A percentile compares a stretch with the other conserved stretches of the same genome.
phyloP scores from a whole-genome alignment of 768 basidiomycete species.

The Kwoniella sp. region DNA sequence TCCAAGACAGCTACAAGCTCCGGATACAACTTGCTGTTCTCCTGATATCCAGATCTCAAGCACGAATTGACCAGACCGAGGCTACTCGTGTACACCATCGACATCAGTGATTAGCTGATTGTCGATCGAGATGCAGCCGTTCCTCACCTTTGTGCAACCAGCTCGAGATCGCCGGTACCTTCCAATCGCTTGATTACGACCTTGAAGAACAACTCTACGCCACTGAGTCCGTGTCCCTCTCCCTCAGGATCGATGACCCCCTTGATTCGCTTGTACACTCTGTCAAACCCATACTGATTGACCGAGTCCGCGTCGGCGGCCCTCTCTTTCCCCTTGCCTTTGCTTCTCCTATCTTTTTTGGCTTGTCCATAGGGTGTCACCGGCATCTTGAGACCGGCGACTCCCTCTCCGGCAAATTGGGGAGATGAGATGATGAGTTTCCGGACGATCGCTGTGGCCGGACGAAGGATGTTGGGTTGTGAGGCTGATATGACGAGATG shows the following conservation, averaged over 20 bases:
- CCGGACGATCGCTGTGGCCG: conserved; percentile 47
- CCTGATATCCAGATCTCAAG: conserved; percentile 35
- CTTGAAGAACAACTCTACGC: conserved; percentile 29
- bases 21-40: conserved; percentile 27
- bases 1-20: conserved; percentile 37
- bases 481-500: conserved; percentile 28
- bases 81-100: conserved; percentile 17
- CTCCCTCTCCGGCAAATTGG: conserved; percentile 6
- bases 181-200: conserved; percentile 40
- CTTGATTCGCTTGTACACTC: conserved; percentile 33
- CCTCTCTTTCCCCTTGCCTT: conserved; percentile 25
- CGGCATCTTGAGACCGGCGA: conserved; percentile 22
- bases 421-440: conserved; percentile 46
- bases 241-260: conserved; percentile 7
- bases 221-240: conserved; percentile 13
- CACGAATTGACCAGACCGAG: conserved; percentile 43
- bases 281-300: conserved; percentile 39
- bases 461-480: conserved; percentile 47
- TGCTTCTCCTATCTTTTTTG: conserved; percentile 26
- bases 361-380: conserved; percentile 22
- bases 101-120: background rate
- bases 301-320: conserved; percentile 11
- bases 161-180: conserved; percentile 46
- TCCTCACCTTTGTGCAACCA: conserved; percentile 46
- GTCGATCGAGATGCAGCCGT: background rate